Percentiles rank a stretch among this genome's conserved stretches.
Evolutionary conservation across 805 yeast species (phyloP).

Genomic region (Ogataea methanolica): DNA sequence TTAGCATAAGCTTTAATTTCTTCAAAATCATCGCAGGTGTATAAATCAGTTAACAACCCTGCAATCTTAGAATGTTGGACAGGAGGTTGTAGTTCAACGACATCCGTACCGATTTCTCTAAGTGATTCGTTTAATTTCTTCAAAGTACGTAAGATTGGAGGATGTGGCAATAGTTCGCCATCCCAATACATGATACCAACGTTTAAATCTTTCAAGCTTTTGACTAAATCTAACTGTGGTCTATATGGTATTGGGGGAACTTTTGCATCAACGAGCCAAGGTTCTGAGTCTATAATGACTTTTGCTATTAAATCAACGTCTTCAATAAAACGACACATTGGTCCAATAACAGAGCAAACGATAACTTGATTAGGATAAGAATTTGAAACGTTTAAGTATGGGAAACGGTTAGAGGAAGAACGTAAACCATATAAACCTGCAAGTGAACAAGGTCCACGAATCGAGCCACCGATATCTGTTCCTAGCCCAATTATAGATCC

Average conservation of each 20-base stretch:
- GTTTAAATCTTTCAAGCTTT: conserved; percentile 27
- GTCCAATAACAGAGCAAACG: conserved; percentile 33
- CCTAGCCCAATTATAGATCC: conserved; percentile 35
- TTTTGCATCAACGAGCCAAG: conserved; percentile 48
- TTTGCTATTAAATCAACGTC: conserved; percentile 35
- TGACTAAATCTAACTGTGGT: conserved; percentile 3
- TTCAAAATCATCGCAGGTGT: conserved; percentile 22
- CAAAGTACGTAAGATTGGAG: conserved; percentile 48
- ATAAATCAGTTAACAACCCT: conserved; percentile 19
- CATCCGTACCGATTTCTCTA: conserved; percentile 35
- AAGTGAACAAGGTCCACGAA: conserved; percentile 31
- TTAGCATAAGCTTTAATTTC: conserved; percentile 22
- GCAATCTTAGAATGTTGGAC: conserved; percentile 27
- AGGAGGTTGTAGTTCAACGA: conserved; percentile 35
- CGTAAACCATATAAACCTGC: conserved; percentile 33
- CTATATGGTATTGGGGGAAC: conserved; percentile 50
- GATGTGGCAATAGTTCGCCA: conserved; percentile 44
- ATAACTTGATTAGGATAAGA: conserved; percentile 31
- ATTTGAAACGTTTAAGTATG: conserved; percentile 26
- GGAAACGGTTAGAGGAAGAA: conserved; percentile 32
- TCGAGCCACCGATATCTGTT: conserved; percentile 37
- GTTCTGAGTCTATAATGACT: conserved; percentile 34
- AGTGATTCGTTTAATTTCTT: conserved; percentile 24
- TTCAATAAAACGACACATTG: conserved; percentile 27
- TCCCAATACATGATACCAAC: conserved; percentile 46